A percentile compares a stretch with the other conserved stretches of the same genome.
Evolutionary conservation across 2,329 filamentous ascomycete species (phyloP).

Genomic region (Cercospora sojina): DNA sequence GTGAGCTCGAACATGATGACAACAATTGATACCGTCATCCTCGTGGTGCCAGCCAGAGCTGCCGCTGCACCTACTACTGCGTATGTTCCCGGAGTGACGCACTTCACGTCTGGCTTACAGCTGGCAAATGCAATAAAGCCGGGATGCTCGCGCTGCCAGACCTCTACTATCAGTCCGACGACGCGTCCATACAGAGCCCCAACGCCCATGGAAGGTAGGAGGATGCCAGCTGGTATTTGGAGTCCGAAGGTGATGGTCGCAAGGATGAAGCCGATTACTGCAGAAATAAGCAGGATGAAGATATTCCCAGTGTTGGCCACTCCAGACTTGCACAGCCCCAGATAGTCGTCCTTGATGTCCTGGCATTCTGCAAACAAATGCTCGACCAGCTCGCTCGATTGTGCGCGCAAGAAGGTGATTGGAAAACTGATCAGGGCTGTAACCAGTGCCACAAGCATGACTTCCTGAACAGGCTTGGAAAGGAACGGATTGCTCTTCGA

Average conservation of each 20-base stretch:
- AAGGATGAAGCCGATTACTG: conserved; percentile 79
- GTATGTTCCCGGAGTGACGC: conserved; percentile 91
- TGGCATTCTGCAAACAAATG: conserved; percentile 90
- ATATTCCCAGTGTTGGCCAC: conserved; percentile 80
- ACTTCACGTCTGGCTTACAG: conserved; percentile 80
- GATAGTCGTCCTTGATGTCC: conserved; percentile 75
- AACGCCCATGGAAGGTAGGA: conserved; percentile 93
- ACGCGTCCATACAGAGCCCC: conserved; percentile 87
- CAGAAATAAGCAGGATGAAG: conserved; percentile 76
- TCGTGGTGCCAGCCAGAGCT: conserved; percentile 87
- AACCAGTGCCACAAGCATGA: conserved; percentile 72
- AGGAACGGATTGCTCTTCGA: conserved; percentile 62
- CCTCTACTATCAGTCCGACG: conserved; percentile 83
- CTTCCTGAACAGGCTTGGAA: conserved; percentile 71
- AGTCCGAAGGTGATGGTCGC: conserved; percentile 88
- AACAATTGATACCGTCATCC: conserved; percentile 97
- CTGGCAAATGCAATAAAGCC: conserved; percentile 72
- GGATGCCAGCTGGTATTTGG: conserved; percentile 91
- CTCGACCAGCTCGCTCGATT: conserved; percentile 86
- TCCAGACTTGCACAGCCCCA: conserved; percentile 86
- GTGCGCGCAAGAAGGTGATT: conserved; percentile 92
- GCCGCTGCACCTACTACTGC: conserved; percentile 94
- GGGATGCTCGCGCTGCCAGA: conserved; percentile 78
- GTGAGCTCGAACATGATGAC: conserved; percentile 99
- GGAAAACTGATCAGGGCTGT: conserved; percentile 92